Base-by-base conservation (phyloP, 257 asterid genomes). In the Anisodus acutangulus region DNA sequence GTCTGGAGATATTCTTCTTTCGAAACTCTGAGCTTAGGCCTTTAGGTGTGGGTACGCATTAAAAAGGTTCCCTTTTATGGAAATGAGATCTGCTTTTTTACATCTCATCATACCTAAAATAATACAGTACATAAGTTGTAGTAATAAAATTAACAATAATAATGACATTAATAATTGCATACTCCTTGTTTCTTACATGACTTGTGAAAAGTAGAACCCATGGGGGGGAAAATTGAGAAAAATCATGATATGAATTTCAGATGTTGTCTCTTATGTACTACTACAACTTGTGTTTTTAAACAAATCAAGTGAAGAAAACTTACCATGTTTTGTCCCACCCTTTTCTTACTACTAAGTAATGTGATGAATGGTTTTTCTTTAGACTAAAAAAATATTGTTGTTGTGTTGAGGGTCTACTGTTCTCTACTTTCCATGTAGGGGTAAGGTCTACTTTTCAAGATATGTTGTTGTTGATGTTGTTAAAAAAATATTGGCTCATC, bases 291-390 rank as follows among this genome's bases (percentile, higher is more conserved):
- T 41, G 35, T 80, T 89, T 84, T 76, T 90, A 89, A 93, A 92
- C 78, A 91, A 91, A 89, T 88, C 88, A 88, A 90, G 13, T 55
- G 12, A 57, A 7, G 26, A 41, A 86, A 31, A 87, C 94, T 92
- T 90, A 90, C 92, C 95, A 88, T 95, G 94, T 91, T 89, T 89
- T 92, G 97, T 95, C 95, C 90, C 89, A 86, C 91, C 68, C 74
- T 80, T 86, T 86, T 84, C 41, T 90, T 85, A 9, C 43, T 71
- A 39, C 57, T 89, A 85, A 31, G 35, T 31, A 31, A 80, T 91
- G 92, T 91, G 88, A 93, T 85, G 63, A 22, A 83, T 87, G 86
- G 89, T 80, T 72, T 86, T 89, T 88, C 83, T 19, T 90, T 83
- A 87, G 83, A 82, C 76, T 85, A 89, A 87, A 66, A 88, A 87